phyloP scores from a whole-genome alignment of 2,329 filamentous ascomycete genomes.

The Dothideomycetes sp. region DNA sequence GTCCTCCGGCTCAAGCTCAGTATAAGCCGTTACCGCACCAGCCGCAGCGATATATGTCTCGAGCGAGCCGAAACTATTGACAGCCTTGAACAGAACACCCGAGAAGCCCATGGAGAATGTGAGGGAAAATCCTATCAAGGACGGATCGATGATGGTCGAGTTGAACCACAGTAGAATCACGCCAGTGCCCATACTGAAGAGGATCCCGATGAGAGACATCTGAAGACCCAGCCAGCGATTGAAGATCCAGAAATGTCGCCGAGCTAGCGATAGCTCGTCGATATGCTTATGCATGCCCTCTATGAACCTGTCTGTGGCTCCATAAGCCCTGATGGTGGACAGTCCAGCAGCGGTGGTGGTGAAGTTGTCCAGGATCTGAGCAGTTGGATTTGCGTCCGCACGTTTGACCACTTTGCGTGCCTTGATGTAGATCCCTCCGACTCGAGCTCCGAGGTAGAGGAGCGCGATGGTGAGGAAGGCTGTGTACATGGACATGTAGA shows the following conservation, averaged over 20 bases:
- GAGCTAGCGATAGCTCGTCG: background rate
- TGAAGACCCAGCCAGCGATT: background rate
- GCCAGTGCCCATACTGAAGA: conserved; percentile 48
- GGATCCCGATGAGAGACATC: background rate
- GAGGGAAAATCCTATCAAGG: background rate
- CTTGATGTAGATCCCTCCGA: too few relatives aligned
- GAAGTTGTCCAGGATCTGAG: background rate
- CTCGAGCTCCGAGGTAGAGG: too few relatives aligned
- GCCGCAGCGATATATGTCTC: background rate
- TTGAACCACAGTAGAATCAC: conserved; percentile 48
- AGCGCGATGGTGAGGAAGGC: background rate
- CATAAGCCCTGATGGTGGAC: background rate
- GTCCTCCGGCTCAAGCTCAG: too few relatives aligned
- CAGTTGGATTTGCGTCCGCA: background rate
- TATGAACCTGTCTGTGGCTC: background rate
- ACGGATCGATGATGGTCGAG: background rate
- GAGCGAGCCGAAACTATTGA: background rate
- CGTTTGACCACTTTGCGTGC: background rate
- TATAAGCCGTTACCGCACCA: background rate
- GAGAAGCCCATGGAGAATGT: background rate
- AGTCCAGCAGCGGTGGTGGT: background rate
- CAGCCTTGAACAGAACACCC: background rate
- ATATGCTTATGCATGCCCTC: background rate
- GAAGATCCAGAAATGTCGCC: background rate
- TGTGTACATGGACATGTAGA: background rate